Evolutionary conservation across 257 asterid species (phyloP), one percentile per base, ranked within the genome.

Genomic region (Scutellaria minor): DNA sequence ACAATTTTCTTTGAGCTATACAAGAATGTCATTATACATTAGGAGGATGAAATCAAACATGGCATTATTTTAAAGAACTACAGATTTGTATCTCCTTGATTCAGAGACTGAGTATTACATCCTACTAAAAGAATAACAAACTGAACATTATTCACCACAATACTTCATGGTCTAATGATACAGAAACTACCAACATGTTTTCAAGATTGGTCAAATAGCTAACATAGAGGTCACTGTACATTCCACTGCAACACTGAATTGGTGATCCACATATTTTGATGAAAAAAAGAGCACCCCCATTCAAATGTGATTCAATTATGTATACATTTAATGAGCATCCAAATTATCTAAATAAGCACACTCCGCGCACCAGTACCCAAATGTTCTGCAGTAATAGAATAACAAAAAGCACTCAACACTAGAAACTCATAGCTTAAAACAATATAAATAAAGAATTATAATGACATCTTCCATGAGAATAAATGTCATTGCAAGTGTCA

Each of bases 1-100:
- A 18, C 18, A 18, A 18, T 62, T 61, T 61, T 22, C 63, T 59
- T 51, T 61, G 70, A 42, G 61, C 41, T 11, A 20, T 18, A 39
- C 46, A n/a, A 61, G 22, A 20, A 7, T 18, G 1, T 40, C 39
- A 15, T n/a, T 31, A 50, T 61, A 40, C 61, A 35, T 15, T 6
- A 7, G 63, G 50, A 15, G 11, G 0, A 50, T 57, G 54, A 40
- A 22, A 35, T 3, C 59, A 7, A 62, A 7, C n/a, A 39, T 13
- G 27, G 48, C 69, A 52, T 8, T 14, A 27, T 37, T 15, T 60
- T 20, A 58, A 71, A 71, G 22, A 58, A 57, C 47, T 24, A 18
- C 12, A 55, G 9, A 55, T 7, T 55, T 55, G 6, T 55, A 54
- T 54, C 39, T 20, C 39, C 37, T 24, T 54, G 7, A 52, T 52